Base-by-base conservation (phyloP, 148 eudicot species). In the Vaccinium corymbosum region DNA sequence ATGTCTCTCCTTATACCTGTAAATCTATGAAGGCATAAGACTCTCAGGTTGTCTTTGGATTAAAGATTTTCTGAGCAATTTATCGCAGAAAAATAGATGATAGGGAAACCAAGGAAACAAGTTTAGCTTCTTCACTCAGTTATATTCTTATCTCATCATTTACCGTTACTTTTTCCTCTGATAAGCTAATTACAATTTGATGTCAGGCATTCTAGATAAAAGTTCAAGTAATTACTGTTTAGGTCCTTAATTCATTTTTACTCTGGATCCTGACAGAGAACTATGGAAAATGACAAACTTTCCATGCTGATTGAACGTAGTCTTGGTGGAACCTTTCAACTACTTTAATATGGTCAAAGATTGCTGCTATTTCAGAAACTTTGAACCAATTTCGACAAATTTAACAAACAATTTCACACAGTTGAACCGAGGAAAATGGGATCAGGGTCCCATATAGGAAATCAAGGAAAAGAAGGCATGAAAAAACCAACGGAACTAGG, bases 1-100 rank as follows among this genome's bases (percentile, higher is more conserved):
- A 62, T 90, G 86, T 78, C 86, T 93, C 80, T 94, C 99, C 85
- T 91, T 97, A 81, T 92, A 97, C 99, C 99, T 97, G 94, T 84
- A 91, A 84, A 79, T 87, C 87, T 89, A 89, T 75, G 85, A 93
- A 86, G 85, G 85, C 82, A 86, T 91, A 86, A 85, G 88, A 81
- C 79, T 82, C 87, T 88, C 86, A 85, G 86, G 15, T 66, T 66
- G 62, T 57, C 62, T 57, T 57, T 17, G 62, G n/a, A 57, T 17
- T 57, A 57, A 57, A 3, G 62, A 20, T 16, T 57, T 20, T 6
- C 16, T 56, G 61, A 19, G 19, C 20, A 16, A 56, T 56, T 5
- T 16, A 56, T 56, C 19, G 0, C 62, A 57, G n/a, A 6, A 57
- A 19, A 57, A 17, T 19, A 57, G n/a, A 57, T 16, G 17, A 57